Base-by-base conservation (phyloP, 2,329 filamentous ascomycete genomes). In the Orbilia quercus region DNA sequence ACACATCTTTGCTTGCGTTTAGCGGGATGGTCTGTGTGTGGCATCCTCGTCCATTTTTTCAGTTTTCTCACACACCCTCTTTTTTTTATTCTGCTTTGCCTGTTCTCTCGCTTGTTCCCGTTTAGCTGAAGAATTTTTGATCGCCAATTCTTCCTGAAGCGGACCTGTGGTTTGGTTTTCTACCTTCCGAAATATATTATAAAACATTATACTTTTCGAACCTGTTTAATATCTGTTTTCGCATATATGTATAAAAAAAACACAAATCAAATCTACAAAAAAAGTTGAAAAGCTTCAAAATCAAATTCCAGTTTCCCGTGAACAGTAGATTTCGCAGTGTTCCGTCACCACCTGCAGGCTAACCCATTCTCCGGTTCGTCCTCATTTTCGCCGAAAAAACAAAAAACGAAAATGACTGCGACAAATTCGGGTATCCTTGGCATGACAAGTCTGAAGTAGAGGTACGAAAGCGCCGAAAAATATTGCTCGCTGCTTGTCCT, bases 41-140 rank as follows among this genome's bases (percentile, higher is more conserved):
- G 45, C 51, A 48, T 50, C 40, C 47, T 47, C 16, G 20, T 34
- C 42, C 20, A 45, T 57, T 45, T 55, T 42, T 47, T 53, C 22
- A 48, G 55, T 34, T 55, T 64, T 38, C 38, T 60, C 16, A 7
- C 59, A 72, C 55, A 64, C 53, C 53, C 14, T 64, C 66, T 63
- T 50, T 28, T 38, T 42, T 38, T 53, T 31, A 18, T 64, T 60
- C 44, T n/a, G n/a, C n/a, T 58, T 57, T 67, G 45, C 25, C 38
- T 53, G 40, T 42, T 62, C 44, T 48, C 70, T 74, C 63, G 62
- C 70, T 69, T 74, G 51, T 69, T 74, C 59, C 62, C 70, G 62
- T 67, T 58, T 57, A 67, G 63, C 70, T 73, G 69, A 60, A 73
- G 40, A 65, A 48, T 73, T 66, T 66, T 65, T 50, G 66, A 55